Percentiles rank a stretch among this genome's conserved stretches.
Conservation (phyloP, 441 rosid species). For the Syzygium syzygioides region DNA sequence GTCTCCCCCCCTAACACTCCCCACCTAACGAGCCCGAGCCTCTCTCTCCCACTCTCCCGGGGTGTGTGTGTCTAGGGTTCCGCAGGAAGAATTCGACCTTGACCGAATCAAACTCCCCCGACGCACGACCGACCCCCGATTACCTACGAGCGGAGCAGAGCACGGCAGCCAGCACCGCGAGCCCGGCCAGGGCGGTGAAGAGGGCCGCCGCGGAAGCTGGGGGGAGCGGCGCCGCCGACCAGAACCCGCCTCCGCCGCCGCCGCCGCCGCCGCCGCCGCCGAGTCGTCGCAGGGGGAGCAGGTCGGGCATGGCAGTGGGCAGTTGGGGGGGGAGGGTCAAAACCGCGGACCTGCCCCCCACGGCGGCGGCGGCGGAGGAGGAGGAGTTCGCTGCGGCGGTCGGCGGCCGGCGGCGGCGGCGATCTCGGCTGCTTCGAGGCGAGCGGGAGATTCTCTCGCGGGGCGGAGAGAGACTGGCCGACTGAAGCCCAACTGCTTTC, state of each 20-base stretch:
- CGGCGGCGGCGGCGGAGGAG: not conserved
- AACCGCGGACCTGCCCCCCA: constrained; percentile 4
- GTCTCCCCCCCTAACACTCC: not conserved
- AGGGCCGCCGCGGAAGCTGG: constrained; percentile 17
- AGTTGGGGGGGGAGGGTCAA: not conserved
- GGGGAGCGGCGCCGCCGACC: constrained; percentile 19
- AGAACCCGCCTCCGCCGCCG: constrained; percentile 28
- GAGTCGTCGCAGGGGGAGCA: not conserved
- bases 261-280: constrained; percentile 4
- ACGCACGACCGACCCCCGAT: not conserved
- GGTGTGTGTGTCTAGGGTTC: constrained; percentile 16
- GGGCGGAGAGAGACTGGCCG: not conserved
- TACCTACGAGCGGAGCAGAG: constrained; percentile 36
- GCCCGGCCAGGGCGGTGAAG: constrained; percentile 35
- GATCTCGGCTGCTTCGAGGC: not conserved
- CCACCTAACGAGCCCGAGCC: constrained; percentile 1
- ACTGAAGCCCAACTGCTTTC: not conserved
- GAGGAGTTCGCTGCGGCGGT: not conserved
- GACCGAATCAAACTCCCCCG: not conserved
- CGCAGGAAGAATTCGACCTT: not conserved
- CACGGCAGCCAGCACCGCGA: constrained; percentile 27
- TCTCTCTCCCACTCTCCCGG: not conserved
- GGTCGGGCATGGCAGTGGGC: constrained; percentile 21
- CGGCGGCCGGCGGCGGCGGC: not conserved
- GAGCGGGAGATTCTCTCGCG: not conserved